A percentile compares a stretch with the other conserved stretches of the same genome.
These are phyloP conservation scores for Cyathus olla DNA, from an alignment of 1,284 basidiomycete species.

Conservation along the genomic window DNA sequence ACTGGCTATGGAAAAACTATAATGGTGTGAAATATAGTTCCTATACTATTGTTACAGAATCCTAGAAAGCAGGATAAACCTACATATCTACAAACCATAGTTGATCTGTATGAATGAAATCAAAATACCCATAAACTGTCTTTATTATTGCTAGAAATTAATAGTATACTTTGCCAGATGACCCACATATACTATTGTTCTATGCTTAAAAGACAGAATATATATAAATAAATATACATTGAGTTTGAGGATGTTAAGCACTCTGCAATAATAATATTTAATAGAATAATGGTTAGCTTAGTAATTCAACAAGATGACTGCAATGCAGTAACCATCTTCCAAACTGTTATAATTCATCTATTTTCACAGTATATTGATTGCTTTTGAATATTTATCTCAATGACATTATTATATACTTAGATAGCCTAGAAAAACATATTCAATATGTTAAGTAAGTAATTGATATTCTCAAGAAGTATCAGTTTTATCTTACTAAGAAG, in stretches of 20 bases:
- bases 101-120: conserved; percentile 17
- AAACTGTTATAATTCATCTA: conserved; percentile 4
- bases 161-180: conserved; percentile 32
- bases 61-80: conserved; percentile 5
- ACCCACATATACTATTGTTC: conserved; percentile 25
- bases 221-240: conserved; percentile 46
- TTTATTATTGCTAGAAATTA: conserved; percentile 30
- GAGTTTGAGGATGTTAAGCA: conserved; percentile 36
- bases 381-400: conserved; percentile 39
- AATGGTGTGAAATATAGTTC: conserved; percentile 25
- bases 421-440: conserved; percentile 44
- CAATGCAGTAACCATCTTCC: conserved; percentile 1
- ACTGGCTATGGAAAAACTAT: conserved; percentile 27
- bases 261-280: conserved; percentile 30
- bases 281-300: conserved; percentile 43
- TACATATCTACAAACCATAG: conserved; percentile 14
- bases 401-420: conserved; percentile 48
- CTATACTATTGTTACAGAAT: conserved; percentile 39
- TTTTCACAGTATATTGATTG: conserved; percentile 24
- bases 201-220: conserved; percentile 40
- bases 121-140: conserved; percentile 22
- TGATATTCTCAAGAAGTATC: conserved; percentile 30
- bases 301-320: conserved; percentile 41
- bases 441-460: conserved; percentile 38
- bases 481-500: conserved; percentile 35